Evolutionary conservation across 208 protist genomes (phyloP).

Genomic region (Naegleria fowleri): DNA sequence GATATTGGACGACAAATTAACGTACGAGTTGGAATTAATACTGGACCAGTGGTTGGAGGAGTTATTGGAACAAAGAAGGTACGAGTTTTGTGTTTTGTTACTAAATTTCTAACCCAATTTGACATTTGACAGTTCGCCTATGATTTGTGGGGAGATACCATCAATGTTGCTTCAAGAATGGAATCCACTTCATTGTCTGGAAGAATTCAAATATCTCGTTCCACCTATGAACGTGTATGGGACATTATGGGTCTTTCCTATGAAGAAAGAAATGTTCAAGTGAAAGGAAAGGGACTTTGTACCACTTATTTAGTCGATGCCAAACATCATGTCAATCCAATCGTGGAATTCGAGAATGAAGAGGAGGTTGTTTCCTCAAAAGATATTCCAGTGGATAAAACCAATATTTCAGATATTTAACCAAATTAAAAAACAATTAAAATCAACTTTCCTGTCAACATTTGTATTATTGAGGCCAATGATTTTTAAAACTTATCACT

Average conservation of each 20-base stretch:
- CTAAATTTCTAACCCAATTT: no score
- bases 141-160: no score
- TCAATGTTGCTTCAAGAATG: no score
- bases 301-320: neutral
- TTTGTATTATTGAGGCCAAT: no score
- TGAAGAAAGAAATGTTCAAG: conserved; percentile 4
- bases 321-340: neutral
- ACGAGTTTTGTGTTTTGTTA: neutral
- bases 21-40: neutral
- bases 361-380: no score
- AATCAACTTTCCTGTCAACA: no score
- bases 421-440: no score
- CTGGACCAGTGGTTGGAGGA: neutral
- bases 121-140: no score
- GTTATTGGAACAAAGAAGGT: neutral
- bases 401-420: no score
- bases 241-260: neutral
- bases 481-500: no score
- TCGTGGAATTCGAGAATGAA: neutral
- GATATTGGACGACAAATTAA: neutral
- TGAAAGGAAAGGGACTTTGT: neutral
- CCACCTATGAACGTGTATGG: neutral
- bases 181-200: conserved; percentile 34
- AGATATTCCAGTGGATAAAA: no score
- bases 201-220: conserved; percentile 29